A percentile compares a stretch with the other conserved stretches of the same genome.
Conservation (phyloP, 2,329 filamentous ascomycete species). For the Beauveria medogensis region DNA sequence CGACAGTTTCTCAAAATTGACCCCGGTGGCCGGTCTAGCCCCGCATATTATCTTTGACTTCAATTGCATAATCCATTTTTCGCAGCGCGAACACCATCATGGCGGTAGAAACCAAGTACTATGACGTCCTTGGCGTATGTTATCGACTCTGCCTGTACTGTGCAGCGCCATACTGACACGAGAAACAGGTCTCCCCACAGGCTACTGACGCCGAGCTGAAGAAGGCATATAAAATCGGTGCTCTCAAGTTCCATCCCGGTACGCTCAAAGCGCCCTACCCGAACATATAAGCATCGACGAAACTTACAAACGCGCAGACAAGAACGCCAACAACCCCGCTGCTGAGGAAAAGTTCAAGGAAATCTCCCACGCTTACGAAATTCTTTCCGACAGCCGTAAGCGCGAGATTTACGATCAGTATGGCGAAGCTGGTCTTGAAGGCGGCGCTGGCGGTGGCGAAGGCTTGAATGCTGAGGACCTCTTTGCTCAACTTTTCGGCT, state of each 20-base stretch:
- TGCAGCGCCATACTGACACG: background rate
- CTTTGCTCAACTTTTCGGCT: constrained; percentile 76
- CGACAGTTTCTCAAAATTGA: background rate
- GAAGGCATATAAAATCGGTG: constrained; percentile 79
- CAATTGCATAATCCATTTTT: background rate
- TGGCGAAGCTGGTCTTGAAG: constrained; percentile 93
- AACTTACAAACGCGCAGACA: constrained; percentile 52
- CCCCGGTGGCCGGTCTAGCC: background rate
- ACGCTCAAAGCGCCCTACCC: constrained; percentile 24
- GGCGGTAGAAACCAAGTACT: constrained; percentile 73
- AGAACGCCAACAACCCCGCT: constrained; percentile 88
- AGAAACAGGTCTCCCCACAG: constrained; percentile 60
- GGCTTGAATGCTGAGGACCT: constrained; percentile 96
- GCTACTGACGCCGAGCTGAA: constrained; percentile 83
- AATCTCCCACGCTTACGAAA: constrained; percentile 89
- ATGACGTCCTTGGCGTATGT: constrained; percentile 70
- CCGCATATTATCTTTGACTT: background rate
- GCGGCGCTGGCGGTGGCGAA: constrained; percentile 64
- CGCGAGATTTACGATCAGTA: constrained; percentile 91
- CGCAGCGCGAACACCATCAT: constrained; percentile 39
- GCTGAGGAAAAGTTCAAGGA: constrained; percentile 99
- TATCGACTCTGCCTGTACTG: background rate
- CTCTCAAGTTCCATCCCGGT: constrained; percentile 80
- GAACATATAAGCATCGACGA: background rate
- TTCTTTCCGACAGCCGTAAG: constrained; percentile 87